Conservation (phyloP, 2,329 filamentous ascomycete species). For the Colletotrichum paranaense region DNA sequence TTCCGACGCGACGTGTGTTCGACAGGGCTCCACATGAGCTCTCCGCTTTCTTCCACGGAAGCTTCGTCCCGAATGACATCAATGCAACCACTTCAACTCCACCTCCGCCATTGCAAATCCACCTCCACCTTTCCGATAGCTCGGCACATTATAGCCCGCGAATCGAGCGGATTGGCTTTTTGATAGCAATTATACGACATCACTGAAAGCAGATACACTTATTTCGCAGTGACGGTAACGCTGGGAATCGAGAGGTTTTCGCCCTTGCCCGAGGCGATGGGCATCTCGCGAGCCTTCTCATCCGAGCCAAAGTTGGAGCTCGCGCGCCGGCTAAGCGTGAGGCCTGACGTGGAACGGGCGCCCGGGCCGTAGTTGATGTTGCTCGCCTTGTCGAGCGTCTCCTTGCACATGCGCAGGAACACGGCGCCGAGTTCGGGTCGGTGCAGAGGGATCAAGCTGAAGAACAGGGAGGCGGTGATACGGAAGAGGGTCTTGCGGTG, state of each 20-base stretch:
- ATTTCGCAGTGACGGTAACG: slow-evolving; percentile 27
- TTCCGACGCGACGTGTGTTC: background rate
- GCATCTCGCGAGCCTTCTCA: slow-evolving; percentile 34
- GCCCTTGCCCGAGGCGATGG: slow-evolving; percentile 21
- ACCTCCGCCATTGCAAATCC: slow-evolving; percentile 8
- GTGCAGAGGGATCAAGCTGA: slow-evolving; percentile 45
- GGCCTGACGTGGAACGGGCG: slow-evolving; percentile 24
- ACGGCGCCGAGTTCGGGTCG: slow-evolving; percentile 40
- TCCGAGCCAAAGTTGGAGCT: slow-evolving; percentile 35
- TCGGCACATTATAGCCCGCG: slow-evolving; percentile 14
- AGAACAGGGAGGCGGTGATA: slow-evolving; percentile 44
- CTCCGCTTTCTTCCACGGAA: slow-evolving; percentile 3
- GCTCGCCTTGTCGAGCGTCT: slow-evolving; percentile 41
- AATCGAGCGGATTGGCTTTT: background rate
- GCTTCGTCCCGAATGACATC: slow-evolving; percentile 18
- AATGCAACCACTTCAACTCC: slow-evolving; percentile 21
- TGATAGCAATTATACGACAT: background rate
- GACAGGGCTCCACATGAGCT: slow-evolving; percentile 9
- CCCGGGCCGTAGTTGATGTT: slow-evolving; percentile 37
- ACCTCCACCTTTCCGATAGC: slow-evolving; percentile 6
- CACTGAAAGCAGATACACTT: background rate
- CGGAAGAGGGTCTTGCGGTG: slow-evolving; percentile 45
- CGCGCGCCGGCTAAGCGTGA: slow-evolving; percentile 30
- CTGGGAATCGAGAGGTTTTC: slow-evolving; percentile 25
- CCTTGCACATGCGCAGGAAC: slow-evolving; percentile 41